Base-by-base conservation (phyloP, 2,329 filamentous ascomycete genomes). In the Colletotrichum cereale region DNA sequence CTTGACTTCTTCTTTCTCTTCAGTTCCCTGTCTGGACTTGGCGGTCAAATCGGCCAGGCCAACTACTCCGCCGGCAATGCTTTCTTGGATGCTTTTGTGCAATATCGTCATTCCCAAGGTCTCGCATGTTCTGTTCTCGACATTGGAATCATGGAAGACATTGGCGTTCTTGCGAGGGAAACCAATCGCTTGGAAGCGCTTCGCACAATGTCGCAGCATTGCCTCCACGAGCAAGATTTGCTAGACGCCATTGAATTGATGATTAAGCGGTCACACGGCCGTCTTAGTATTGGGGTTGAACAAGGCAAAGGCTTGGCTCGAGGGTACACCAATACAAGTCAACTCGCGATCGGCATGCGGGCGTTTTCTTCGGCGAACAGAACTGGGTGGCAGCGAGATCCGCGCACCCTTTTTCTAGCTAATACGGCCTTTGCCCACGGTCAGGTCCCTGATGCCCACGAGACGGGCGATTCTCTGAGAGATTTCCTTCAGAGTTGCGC, bases 41-140 rank as follows among this genome's bases (percentile, higher is more conserved):
- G 82, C 4, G 83, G 81, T 10, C 77, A 79, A 26, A 72, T 76
- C 1, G 79, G 77, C 0, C 84, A 85, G 70, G 78, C 79, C 60
- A 85, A 82, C 71, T 83, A 86, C 72, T 76, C 79, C 5, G 80
- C 81, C 0, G 82, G 79, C 21, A 85, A 84, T 73, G 78, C 79
- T 12, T 86, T 81, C 75, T 74, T 84, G 42, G 81, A 85, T 44
- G 75, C 79, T 5, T 80, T 86, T 34, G 80, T 78, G 4, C 78
- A 80, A 21, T 82, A 81, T 62, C 80, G 84, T 14, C 73, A 76
- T 5, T 65, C 66, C 0, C 74, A 74, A 2, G 82, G 82, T 3
- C 76, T 85, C 7, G 77, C 82, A 0, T 84, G 80, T 3, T 79
- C 81, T 0, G 74, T 77, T 16, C 79, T 87, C 2, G 76, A 86